Percentiles rank a stretch among this genome's conserved stretches.
phyloP scores from a whole-genome alignment of 2,329 filamentous ascomycete species.

The Xylaria multiplex region DNA sequence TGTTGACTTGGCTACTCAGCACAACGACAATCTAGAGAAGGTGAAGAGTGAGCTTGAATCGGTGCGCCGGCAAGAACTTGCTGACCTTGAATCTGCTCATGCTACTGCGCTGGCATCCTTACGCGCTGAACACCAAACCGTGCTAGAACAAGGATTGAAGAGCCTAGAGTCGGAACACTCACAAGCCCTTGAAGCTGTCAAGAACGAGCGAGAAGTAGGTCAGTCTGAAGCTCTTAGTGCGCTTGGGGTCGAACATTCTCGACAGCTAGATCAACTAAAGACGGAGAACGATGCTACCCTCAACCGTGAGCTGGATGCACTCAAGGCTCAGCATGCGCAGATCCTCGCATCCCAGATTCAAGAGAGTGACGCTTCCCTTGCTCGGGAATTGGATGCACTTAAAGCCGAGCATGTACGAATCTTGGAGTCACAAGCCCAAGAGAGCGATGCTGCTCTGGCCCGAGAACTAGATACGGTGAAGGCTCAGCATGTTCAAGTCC shows the following conservation, averaged over 20 bases:
- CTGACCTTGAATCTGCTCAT: conserved; percentile 34
- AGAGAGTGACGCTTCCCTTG: conserved; percentile 40
- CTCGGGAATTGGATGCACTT: conserved; percentile 38
- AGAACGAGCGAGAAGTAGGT: conserved; percentile 38
- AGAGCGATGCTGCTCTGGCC: conserved; percentile 36
- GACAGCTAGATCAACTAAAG: conserved; percentile 23
- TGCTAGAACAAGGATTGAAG: conserved; percentile 35
- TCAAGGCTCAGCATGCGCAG: conserved; percentile 40
- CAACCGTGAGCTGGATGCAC: conserved; percentile 34
- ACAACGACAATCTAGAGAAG: conserved; percentile 30
- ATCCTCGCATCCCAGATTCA: conserved; percentile 42
- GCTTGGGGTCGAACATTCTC: conserved; percentile 25
- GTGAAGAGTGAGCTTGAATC: conserved; percentile 33
- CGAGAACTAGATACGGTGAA: conserved; percentile 42
- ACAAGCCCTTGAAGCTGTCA: conserved; percentile 42
- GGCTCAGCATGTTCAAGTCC: conserved; percentile 38
- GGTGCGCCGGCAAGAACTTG: conserved; percentile 31
- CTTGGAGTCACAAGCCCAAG: conserved; percentile 4
- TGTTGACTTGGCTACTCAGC: conserved; percentile 29
- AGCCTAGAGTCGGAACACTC: conserved; percentile 38
- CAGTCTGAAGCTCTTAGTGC: conserved; percentile 42
- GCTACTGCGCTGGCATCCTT: conserved; percentile 38
- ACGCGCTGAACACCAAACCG: conserved; percentile 40
- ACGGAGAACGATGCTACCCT: conserved; percentile 23
- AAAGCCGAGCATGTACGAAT: conserved; percentile 7